These are phyloP conservation scores for Botrytis pseudocinerea DNA, from an alignment of 2,329 filamentous ascomycete species.

Conservation along the genomic window DNA sequence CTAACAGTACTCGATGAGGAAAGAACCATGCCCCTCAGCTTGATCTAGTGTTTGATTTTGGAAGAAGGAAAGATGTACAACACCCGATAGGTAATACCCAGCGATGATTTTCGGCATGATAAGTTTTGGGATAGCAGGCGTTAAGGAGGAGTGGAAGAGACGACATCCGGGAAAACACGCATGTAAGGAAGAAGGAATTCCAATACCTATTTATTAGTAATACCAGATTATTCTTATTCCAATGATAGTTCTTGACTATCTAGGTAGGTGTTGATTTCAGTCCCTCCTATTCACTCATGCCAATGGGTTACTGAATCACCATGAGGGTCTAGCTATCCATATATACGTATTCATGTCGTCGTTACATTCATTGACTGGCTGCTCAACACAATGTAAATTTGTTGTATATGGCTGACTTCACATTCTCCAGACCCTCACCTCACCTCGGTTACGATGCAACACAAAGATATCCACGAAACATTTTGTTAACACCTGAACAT, in stretches of 20 bases:
- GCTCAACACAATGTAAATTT: not conserved
- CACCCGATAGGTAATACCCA: not conserved
- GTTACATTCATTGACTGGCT: not conserved
- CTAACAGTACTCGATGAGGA: not conserved
- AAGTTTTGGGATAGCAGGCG: not conserved
- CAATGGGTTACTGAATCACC: not conserved
- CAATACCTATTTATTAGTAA: not conserved
- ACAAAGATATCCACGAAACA: conserved; percentile 17
- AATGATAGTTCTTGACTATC: conserved; percentile 2
- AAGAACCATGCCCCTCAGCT: not conserved
- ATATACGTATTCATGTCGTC: not conserved
- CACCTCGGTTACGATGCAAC: conserved; percentile 21
- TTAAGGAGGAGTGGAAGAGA: not conserved
- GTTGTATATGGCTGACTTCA: not conserved
- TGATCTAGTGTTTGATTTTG: not conserved
- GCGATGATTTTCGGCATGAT: not conserved
- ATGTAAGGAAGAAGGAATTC: conserved; percentile 2
- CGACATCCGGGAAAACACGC: not conserved
- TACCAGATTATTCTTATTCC: not conserved
- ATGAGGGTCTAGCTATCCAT: not conserved
- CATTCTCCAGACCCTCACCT: conserved; percentile 5
- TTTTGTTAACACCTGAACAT: conserved; percentile 1
- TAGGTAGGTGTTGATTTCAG: not conserved
- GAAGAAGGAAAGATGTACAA: not conserved
- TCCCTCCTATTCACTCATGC: not conserved